Evolutionary conservation across 345 rosid genomes (phyloP).

Genomic region (Ceriops zippeliana): DNA sequence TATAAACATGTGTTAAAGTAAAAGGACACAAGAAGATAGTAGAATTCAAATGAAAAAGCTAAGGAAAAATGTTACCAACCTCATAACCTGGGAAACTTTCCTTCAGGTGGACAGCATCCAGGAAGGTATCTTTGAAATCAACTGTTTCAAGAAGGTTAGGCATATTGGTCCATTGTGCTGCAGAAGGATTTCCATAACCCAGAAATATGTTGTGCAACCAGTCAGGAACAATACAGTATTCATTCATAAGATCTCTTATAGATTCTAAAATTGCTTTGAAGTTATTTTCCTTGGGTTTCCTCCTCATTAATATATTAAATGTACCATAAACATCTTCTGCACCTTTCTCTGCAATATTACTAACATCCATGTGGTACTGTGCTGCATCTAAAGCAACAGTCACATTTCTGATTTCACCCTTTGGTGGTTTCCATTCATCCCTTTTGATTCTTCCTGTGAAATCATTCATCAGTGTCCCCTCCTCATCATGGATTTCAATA

Average conservation of each 20-base stretch:
- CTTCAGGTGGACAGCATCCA: conserved; percentile 70
- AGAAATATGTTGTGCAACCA: conserved; percentile 95
- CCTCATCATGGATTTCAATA: conserved; percentile 88
- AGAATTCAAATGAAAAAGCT: not conserved
- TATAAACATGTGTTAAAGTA: too few species aligned
- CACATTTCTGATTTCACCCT: conserved; percentile 91
- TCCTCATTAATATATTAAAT: conserved; percentile 89
- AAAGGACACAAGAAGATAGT: not conserved
- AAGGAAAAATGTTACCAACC: conserved; percentile 43
- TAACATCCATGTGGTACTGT: conserved; percentile 95
- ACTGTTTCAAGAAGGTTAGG: conserved; percentile 82
- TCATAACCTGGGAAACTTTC: conserved; percentile 70
- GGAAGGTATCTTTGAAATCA: conserved; percentile 94
- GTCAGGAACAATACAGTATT: conserved; percentile 95
- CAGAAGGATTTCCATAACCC: conserved; percentile 98
- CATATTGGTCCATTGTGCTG: conserved; percentile 99
- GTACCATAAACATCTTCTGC: conserved; percentile 89
- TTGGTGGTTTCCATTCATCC: conserved; percentile 99
- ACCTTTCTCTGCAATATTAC: conserved; percentile 88
- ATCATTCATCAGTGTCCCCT: conserved; percentile 94
- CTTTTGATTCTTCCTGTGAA: conserved; percentile 85
- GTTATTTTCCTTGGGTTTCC: conserved; percentile 98
- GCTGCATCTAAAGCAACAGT: conserved; percentile 94
- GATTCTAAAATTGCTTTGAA: conserved; percentile 98
- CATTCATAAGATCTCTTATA: conserved; percentile 99